phyloP scores from a whole-genome alignment of 306 rosid genomes.

The Rosa persica region DNA sequence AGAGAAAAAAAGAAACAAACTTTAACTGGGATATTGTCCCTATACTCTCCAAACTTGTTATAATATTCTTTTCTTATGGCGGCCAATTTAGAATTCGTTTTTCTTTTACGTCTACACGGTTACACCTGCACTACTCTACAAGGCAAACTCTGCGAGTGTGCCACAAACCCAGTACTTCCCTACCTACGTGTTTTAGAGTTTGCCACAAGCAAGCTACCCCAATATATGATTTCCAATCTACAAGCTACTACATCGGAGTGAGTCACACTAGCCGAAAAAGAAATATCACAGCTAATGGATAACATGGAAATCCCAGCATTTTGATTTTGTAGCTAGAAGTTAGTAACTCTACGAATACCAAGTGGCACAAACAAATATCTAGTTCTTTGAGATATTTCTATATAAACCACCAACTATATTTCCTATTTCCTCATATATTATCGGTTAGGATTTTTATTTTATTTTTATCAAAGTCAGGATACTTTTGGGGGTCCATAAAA shows the following conservation, averaged over 20 bases:
- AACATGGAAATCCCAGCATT: neutral
- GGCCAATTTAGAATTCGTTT: neutral
- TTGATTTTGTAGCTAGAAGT: neutral
- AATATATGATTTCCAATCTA: neutral
- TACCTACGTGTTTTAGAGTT: slow-evolving; percentile 8
- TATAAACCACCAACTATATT: neutral
- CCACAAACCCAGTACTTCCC: neutral
- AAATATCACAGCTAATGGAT: slow-evolving; percentile 1
- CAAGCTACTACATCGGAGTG: neutral
- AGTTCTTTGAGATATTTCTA: neutral
- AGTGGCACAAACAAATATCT: neutral
- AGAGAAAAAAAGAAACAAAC: neutral
- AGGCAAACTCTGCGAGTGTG: neutral
- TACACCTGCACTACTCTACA: neutral
- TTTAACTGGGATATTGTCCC: neutral
- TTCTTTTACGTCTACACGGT: neutral
- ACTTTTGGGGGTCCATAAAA: neutral
- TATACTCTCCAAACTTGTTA: neutral
- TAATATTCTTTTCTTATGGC: neutral
- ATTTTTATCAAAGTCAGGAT: neutral
- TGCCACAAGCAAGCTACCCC: neutral
- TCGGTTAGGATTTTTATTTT: neutral
- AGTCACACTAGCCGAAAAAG: slow-evolving; percentile 9
- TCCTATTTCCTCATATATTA: neutral
- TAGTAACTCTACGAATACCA: neutral